Evolutionary conservation across 495 filamentous ascomycete species (phyloP).

Genomic region (Xylaria sp.): DNA sequence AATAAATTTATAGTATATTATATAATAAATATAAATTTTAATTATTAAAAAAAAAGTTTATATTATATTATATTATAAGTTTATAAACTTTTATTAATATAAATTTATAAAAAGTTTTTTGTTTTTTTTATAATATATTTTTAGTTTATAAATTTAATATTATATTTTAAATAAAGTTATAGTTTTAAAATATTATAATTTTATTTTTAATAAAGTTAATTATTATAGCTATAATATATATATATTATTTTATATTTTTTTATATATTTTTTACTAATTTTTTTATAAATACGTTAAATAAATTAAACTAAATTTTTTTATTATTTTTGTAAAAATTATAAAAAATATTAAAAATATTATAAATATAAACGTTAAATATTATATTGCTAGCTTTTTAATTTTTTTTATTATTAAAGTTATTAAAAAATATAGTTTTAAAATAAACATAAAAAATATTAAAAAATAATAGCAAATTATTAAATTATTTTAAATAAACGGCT

Average conservation of each 20-base stretch:
- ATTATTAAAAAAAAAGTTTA: background rate
- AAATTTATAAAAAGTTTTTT: background rate
- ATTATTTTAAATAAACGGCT: background rate
- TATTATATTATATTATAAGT: constrained; percentile 5
- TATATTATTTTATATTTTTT: background rate
- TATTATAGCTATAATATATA: background rate
- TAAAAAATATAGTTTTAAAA: background rate
- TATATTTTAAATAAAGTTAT: background rate
- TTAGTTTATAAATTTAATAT: background rate
- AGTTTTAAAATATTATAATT: constrained; percentile 10
- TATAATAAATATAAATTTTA: constrained; percentile 8
- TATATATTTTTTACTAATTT: background rate
- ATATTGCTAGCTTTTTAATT: background rate
- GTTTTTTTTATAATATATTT: background rate
- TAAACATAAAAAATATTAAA: background rate
- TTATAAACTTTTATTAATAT: background rate
- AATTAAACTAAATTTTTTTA: background rate
- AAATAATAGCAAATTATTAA: background rate
- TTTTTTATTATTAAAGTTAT: background rate
- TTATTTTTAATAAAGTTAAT: background rate
- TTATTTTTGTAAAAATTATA: background rate
- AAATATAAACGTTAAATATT: background rate
- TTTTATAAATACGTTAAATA: background rate
- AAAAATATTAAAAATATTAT: background rate
- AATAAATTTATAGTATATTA: constrained; percentile 5